Conservation (phyloP, 1,139 yeast species). For the Zygosaccharomyces pseudobailii region DNA sequence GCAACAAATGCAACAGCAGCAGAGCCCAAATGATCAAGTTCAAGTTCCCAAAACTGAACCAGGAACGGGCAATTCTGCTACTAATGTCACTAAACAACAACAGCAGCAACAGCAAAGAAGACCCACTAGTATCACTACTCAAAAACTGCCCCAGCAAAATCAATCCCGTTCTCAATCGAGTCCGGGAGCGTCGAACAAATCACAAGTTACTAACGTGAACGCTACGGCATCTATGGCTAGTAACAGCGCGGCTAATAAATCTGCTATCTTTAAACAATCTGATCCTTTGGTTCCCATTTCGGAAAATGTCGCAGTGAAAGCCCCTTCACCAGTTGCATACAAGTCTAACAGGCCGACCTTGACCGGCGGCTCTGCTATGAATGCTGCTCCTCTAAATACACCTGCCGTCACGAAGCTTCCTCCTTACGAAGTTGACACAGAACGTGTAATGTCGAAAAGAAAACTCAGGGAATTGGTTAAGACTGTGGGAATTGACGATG, state of each 20-base stretch:
- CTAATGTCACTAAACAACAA: slow-evolving; percentile 1
- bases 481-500: slow-evolving; percentile 76
- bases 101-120: slow-evolving; percentile 21
- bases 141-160: slow-evolving; percentile 12
- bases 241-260: slow-evolving; percentile 31
- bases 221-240: slow-evolving; percentile 38
- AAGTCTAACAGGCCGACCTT: slow-evolving; percentile 73
- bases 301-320: slow-evolving; percentile 56
- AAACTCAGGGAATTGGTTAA: slow-evolving; percentile 82
- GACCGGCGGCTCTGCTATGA: slow-evolving; percentile 79
- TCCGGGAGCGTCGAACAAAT: slow-evolving; percentile 11
- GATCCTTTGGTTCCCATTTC: slow-evolving; percentile 75
- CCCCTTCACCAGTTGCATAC: slow-evolving; percentile 58
- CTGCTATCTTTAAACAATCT: slow-evolving; percentile 55
- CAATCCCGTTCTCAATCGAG: slow-evolving; percentile 9
- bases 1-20: slow-evolving; percentile 11
- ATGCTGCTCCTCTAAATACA: slow-evolving; percentile 58
- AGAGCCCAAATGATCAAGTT: slow-evolving; percentile 10
- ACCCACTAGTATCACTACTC: slow-evolving; percentile 12
- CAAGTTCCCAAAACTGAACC: slow-evolving; percentile 7
- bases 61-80: slow-evolving; percentile 7
- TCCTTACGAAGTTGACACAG: slow-evolving; percentile 75
- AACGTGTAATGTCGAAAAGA: slow-evolving; percentile 81
- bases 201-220: slow-evolving; percentile 38
- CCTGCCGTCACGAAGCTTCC: slow-evolving; percentile 79